Evolutionary conservation across 108 stramenopile genomes (phyloP).

Genomic region (Stephanodiscus triporus): DNA sequence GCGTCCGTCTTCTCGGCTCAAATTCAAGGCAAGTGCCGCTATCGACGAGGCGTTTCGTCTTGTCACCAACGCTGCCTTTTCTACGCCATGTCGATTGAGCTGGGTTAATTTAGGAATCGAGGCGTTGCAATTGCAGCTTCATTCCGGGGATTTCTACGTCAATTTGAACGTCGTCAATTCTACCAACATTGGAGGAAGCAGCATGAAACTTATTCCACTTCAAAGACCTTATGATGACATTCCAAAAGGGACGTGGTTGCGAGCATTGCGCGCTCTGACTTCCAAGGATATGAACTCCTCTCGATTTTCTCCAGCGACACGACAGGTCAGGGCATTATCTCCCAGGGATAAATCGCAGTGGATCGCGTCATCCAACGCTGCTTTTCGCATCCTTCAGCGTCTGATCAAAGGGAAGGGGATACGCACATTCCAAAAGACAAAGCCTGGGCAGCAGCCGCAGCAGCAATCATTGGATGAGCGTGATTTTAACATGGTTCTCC

Average conservation of each 20-base stretch:
- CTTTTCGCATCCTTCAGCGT: conserved; percentile 78
- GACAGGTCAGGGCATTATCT: conserved; percentile 9
- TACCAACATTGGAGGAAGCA: not conserved
- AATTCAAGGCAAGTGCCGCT: conserved; percentile 26
- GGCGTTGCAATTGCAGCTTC: conserved; percentile 56
- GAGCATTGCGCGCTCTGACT: conserved; percentile 65
- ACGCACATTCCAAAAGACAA: conserved; percentile 20
- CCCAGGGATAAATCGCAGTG: not conserved
- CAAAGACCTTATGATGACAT: conserved; percentile 54
- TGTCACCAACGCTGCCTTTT: conserved; percentile 53
- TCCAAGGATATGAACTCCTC: conserved; percentile 24
- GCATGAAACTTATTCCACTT: conserved; percentile 12
- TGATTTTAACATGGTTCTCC: conserved; percentile 81
- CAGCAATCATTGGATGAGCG: conserved; percentile 53
- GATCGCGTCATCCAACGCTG: conserved; percentile 49
- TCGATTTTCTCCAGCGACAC: conserved; percentile 7
- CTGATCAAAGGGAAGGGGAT: conserved; percentile 68
- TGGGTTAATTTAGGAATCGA: conserved; percentile 57
- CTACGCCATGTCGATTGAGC: conserved; percentile 35
- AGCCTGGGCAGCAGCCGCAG: not conserved
- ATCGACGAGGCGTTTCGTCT: conserved; percentile 57
- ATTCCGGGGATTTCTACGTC: not conserved
- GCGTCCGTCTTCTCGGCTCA: not conserved
- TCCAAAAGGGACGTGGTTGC: conserved; percentile 53
- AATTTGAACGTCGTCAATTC: not conserved